These are phyloP conservation scores for Gonapodya prolifera DNA, from an alignment of 192 early-diverging fungal genomes.

Conservation along the genomic window DNA sequence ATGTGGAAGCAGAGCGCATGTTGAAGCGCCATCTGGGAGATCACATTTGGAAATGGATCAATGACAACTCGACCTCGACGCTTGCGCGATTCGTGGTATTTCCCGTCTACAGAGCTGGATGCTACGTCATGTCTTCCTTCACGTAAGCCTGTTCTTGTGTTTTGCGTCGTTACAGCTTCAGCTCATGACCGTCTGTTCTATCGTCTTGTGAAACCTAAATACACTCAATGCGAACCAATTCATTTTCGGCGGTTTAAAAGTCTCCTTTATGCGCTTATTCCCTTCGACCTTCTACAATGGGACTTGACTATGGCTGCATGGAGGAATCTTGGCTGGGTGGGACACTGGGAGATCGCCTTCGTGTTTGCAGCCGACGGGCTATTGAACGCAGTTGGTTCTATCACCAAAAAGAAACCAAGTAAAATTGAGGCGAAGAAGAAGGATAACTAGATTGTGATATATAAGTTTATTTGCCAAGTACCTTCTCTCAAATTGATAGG, in stretches of 20 bases:
- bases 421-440: not conserved
- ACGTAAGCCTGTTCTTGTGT: not conserved
- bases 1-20: conserved; percentile 31
- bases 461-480: too few species aligned
- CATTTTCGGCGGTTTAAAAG: too few species aligned
- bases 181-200: too few species aligned
- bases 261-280: not conserved
- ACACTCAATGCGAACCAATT: too few species aligned
- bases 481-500: too few species aligned
- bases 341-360: not conserved
- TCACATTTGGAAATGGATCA: not conserved
- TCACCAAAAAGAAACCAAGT: not conserved
- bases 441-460: not conserved
- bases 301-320: not conserved
- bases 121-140: not conserved
- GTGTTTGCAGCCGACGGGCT: not conserved
- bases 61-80: not conserved
- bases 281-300: conserved; percentile 1
- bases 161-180: too few species aligned
- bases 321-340: not conserved
- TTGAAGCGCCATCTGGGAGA: conserved; percentile 15
- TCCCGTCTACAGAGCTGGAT: not conserved
- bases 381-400: not conserved
- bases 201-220: too few species aligned
- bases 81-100: not conserved